These are phyloP conservation scores for Russula compacta DNA, from an alignment of 768 basidiomycete species.

Conservation along the genomic window DNA sequence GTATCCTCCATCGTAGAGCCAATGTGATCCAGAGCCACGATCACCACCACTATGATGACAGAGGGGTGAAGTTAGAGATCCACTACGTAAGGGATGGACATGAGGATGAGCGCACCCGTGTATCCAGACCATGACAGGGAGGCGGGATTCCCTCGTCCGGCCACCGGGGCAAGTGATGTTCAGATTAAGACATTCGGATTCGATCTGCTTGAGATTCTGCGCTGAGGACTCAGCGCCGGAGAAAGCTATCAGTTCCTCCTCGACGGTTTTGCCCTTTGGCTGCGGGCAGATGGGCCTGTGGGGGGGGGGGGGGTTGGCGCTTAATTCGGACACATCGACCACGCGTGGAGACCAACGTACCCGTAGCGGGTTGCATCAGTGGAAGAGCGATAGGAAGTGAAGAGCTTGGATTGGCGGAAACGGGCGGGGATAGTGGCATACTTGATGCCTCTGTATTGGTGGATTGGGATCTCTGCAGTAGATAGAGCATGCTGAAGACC, in stretches of 20 bases:
- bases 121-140: conserved; percentile 82
- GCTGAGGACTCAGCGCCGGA: conserved; percentile 42
- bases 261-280: conserved; percentile 36
- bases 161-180: conserved; percentile 71
- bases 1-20: conserved; percentile 68
- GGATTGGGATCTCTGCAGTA: conserved; percentile 43
- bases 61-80: conserved; percentile 10
- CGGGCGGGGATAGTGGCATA: conserved; percentile 66
- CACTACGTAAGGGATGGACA: background rate
- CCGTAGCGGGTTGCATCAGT: conserved; percentile 61
- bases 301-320: background rate
- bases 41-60: conserved; percentile 49
- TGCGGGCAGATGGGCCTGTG: conserved; percentile 72
- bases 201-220: conserved; percentile 52
- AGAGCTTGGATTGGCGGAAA: conserved; percentile 64
- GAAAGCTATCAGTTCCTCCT: conserved; percentile 56
- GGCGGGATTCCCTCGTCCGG: conserved; percentile 39
- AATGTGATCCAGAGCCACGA: conserved; percentile 63
- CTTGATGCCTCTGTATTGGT: conserved; percentile 72
- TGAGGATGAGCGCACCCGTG: conserved; percentile 50
- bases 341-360: conserved; percentile 32
- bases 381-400: conserved; percentile 43
- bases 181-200: conserved; percentile 73
- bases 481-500: conserved; percentile 58
- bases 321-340: background rate